A percentile compares a stretch with the other conserved stretches of the same genome.
phyloP scores from a whole-genome alignment of 2,329 filamentous ascomycete species.

The Colletotrichum tanaceti region DNA sequence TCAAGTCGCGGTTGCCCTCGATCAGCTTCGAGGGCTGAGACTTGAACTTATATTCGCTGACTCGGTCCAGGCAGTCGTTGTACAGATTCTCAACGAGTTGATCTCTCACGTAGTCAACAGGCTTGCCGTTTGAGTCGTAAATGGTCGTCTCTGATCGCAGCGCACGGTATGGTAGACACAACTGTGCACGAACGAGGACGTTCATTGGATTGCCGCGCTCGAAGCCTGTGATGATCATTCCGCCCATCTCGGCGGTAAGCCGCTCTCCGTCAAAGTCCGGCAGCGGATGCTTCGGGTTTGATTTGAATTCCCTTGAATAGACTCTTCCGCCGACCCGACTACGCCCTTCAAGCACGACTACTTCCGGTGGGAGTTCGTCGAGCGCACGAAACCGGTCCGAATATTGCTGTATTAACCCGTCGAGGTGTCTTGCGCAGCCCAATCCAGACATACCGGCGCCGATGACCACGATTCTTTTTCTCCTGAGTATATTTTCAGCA shows the following conservation, averaged over 20 bases:
- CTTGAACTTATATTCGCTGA: conserved; percentile 90
- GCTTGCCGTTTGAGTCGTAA: conserved; percentile 83
- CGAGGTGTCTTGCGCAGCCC: conserved; percentile 90
- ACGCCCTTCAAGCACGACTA: conserved; percentile 88
- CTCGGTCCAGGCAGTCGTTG: conserved; percentile 93
- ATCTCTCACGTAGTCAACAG: conserved; percentile 83
- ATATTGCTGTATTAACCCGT: conserved; percentile 86
- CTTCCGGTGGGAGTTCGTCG: conserved; percentile 76
- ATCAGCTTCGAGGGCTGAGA: conserved; percentile 75
- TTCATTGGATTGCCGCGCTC: conserved; percentile 95
- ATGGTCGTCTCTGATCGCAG: conserved; percentile 85
- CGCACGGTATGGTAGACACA: conserved; percentile 86
- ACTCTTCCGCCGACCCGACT: conserved; percentile 90
- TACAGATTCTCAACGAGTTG: conserved; percentile 89
- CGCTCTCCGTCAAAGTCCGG: conserved; percentile 66
- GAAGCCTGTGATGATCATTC: conserved; percentile 98
- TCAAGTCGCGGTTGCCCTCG: conserved; percentile 83
- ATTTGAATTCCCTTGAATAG: conserved; percentile 80
- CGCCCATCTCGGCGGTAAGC: conserved; percentile 94
- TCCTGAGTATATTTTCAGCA: conserved; percentile 49
- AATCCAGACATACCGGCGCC: conserved; percentile 95
- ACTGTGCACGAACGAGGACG: conserved; percentile 87
- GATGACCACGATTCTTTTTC: conserved; percentile 82
- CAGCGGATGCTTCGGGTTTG: conserved; percentile 64
- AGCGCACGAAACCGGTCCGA: conserved; percentile 72